A percentile compares a stretch with the other conserved stretches of the same genome.
Evolutionary conservation across 768 basidiomycete genomes (phyloP).

Genomic region (Suillus americanus): DNA sequence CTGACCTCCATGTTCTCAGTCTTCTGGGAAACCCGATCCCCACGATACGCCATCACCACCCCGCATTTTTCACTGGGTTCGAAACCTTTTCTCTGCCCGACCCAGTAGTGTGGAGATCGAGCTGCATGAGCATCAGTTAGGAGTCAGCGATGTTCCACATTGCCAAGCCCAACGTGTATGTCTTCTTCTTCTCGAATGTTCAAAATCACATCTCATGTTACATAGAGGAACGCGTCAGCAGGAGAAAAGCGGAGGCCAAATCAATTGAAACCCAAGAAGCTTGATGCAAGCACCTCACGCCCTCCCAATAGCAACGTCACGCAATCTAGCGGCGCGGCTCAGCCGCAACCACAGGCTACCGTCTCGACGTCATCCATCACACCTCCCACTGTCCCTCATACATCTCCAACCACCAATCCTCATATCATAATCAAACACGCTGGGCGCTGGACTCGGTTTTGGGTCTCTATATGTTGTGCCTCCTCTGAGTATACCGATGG

Average conservation of each 20-base stretch:
- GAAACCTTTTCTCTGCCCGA: too few species aligned
- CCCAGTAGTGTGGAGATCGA: too few species aligned
- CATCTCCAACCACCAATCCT: background rate
- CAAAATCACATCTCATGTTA: too few species aligned
- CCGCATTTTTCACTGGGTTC: too few species aligned
- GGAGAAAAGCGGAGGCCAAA: too few species aligned
- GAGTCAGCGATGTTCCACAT: too few species aligned
- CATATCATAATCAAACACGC: background rate
- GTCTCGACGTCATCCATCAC: background rate
- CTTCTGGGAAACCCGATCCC: background rate
- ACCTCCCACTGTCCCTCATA: background rate
- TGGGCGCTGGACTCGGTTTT: background rate
- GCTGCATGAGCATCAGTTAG: too few species aligned
- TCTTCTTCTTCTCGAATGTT: too few species aligned
- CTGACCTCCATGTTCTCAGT: background rate
- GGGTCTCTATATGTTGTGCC: background rate
- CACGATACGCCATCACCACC: too few species aligned
- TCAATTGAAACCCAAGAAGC: background rate
- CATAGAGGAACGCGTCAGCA: background rate
- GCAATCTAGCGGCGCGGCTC: background rate
- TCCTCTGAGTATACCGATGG: background rate
- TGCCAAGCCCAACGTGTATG: too few species aligned
- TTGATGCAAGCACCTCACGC: background rate
- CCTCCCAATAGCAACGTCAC: background rate
- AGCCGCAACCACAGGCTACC: background rate